phyloP scores from a whole-genome alignment of 2,329 filamentous ascomycete genomes.

The Arthroderma uncinatum region DNA sequence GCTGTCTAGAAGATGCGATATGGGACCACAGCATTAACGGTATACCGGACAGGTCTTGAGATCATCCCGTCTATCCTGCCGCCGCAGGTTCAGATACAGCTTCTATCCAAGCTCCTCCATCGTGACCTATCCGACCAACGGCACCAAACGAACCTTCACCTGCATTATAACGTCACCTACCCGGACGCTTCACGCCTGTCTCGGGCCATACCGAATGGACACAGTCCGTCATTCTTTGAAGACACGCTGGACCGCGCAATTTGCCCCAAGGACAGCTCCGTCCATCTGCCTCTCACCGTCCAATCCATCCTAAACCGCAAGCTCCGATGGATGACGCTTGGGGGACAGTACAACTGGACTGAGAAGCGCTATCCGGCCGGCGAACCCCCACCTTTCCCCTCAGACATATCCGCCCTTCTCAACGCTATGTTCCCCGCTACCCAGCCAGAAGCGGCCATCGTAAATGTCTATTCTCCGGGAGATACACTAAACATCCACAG shows the following conservation, averaged over 20 bases:
- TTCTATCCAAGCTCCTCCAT: slow-evolving; percentile 67
- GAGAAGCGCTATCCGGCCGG: slow-evolving; percentile 64
- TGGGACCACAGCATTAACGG: background rate
- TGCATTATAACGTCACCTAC: slow-evolving; percentile 65
- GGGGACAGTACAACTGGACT: slow-evolving; percentile 95
- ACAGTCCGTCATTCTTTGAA: slow-evolving; percentile 41
- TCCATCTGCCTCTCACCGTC: slow-evolving; percentile 65
- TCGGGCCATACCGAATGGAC: slow-evolving; percentile 25
- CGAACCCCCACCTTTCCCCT: slow-evolving; percentile 60
- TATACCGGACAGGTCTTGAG: slow-evolving; percentile 53
- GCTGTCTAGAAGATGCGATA: background rate
- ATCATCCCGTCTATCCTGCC: slow-evolving; percentile 67
- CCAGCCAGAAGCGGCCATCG: slow-evolving; percentile 74
- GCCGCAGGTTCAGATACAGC: slow-evolving; percentile 51
- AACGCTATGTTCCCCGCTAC: slow-evolving; percentile 64
- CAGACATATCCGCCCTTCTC: slow-evolving; percentile 59
- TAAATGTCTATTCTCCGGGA: slow-evolving; percentile 83
- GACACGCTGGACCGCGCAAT: slow-evolving; percentile 34
- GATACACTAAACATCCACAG: slow-evolving; percentile 89
- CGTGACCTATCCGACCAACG: slow-evolving; percentile 59
- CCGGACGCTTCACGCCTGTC: slow-evolving; percentile 22
- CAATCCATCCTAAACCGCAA: slow-evolving; percentile 64
- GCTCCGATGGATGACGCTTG: slow-evolving; percentile 86
- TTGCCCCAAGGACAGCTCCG: slow-evolving; percentile 53
- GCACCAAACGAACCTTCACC: slow-evolving; percentile 83